A percentile compares a stretch with the other conserved stretches of the same genome.
Conservation (phyloP, 2,329 filamentous ascomycete species). For the Epichloe brachyelytri region DNA sequence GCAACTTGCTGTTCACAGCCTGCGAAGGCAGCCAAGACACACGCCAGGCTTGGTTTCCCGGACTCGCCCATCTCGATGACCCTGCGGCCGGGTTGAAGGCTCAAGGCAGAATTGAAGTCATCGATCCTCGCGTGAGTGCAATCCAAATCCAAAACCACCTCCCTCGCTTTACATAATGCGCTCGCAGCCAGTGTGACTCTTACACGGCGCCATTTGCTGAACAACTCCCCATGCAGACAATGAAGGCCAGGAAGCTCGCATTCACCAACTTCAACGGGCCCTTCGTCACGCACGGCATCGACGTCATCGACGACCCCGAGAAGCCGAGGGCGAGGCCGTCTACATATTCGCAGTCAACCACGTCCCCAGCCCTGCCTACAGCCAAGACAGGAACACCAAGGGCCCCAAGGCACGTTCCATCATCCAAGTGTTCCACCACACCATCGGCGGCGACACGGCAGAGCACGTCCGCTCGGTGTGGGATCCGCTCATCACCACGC, state of each 20-base stretch:
- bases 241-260: slow-evolving; percentile 26
- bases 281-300: slow-evolving; percentile 48
- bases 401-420: slow-evolving; percentile 33
- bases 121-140: slow-evolving; percentile 36
- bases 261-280: slow-evolving; percentile 38
- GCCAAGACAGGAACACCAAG: slow-evolving; percentile 11
- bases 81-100: slow-evolving; percentile 21
- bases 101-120: slow-evolving; percentile 35
- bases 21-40: slow-evolving; percentile 33
- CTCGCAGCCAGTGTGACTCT: not conserved
- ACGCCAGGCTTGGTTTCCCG: slow-evolving; percentile 40
- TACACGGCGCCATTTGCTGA: no score
- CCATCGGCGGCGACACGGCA: slow-evolving; percentile 26
- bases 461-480: slow-evolving; percentile 38
- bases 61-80: slow-evolving; percentile 27
- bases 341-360: slow-evolving; percentile 52
- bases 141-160: no score
- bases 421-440: slow-evolving; percentile 45
- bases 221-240: slow-evolving; percentile 7
- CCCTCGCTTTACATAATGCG: not conserved
- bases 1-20: slow-evolving; percentile 39
- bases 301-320: slow-evolving; percentile 38
- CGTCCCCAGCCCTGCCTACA: slow-evolving; percentile 32
- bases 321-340: slow-evolving; percentile 25
- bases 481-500: slow-evolving; percentile 40